Base-by-base conservation (phyloP, 805 yeast species). In the Trichomonascus vanleenenianus region DNA sequence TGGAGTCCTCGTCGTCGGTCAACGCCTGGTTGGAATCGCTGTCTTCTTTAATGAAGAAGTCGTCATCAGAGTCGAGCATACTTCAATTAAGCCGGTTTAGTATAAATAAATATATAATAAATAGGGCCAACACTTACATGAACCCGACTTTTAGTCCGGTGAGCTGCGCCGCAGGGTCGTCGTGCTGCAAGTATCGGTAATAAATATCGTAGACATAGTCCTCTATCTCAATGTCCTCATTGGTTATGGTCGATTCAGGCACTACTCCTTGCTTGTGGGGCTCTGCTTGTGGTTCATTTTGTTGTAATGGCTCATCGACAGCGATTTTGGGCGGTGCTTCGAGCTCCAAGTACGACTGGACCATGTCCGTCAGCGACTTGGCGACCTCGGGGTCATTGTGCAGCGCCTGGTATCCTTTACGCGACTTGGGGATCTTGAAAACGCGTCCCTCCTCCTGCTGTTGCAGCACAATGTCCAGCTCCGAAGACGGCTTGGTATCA, bases 171-270 rank as follows among this genome's bases (percentile, higher is more conserved):
- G 33, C 7, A 16, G 20, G 11, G 20, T 34, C 20, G 38, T 15
- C 38, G 20, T n/a, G 16, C 11, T 34, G 11, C 19, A 34, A 59
- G 45, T 73, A 66, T 59, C 73, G 68, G 66, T 81, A 72, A 64
- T 91, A 91, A 9, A 91, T 88, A 63, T 91, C 98, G 58, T 87
- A 91, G 15, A 91, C 97, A 55, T 86, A 91, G 38, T 85, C 95
- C n/a, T 74, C 67, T 2, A 65, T 65, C 40, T 60, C 70, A 11
- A 51, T 48, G 33, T 59, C 60, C 14, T 20, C 48, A 25, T 36
- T 36, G 41, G 44, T 34, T 12, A 22, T 22, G 4, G 27, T 22
- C 8, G 40, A 34, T 19, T 48, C 44, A 8, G 15, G 38, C 48
- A 19, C 30, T 44, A 19, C 41, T 38, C 18, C 30, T 39, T 30